A percentile compares a stretch with the other conserved stretches of the same genome.
Conservation (phyloP, 805 yeast genomes). For the Kodamaea kaohsiungensis region DNA sequence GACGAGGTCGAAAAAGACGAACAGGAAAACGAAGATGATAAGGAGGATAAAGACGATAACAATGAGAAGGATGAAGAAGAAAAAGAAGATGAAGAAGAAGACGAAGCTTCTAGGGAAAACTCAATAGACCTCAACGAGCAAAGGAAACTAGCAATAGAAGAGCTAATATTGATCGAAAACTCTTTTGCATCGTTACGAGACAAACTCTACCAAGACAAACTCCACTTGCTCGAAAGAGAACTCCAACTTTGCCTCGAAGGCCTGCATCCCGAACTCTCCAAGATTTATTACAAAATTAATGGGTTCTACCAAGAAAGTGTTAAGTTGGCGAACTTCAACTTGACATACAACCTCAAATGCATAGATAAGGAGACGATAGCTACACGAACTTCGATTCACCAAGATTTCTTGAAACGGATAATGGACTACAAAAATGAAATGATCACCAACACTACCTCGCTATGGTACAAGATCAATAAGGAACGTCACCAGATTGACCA, state of each 20-base stretch:
- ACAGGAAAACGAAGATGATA: slow-evolving; percentile 10
- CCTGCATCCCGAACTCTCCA: slow-evolving; percentile 85
- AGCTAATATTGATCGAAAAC: slow-evolving; percentile 76
- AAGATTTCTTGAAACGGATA: slow-evolving; percentile 68
- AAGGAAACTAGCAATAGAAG: slow-evolving; percentile 65
- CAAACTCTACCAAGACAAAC: slow-evolving; percentile 78
- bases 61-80: slow-evolving; percentile 12
- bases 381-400: slow-evolving; percentile 76
- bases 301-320: slow-evolving; percentile 73
- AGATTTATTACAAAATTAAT: slow-evolving; percentile 69
- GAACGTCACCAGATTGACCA: slow-evolving; percentile 84
- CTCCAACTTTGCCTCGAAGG: slow-evolving; percentile 84
- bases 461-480: slow-evolving; percentile 89
- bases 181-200: slow-evolving; percentile 88
- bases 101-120: slow-evolving; percentile 9
- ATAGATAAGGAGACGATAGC: slow-evolving; percentile 82
- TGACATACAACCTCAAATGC: slow-evolving; percentile 66
- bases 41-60: slow-evolving; percentile 12
- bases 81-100: slow-evolving; percentile 11
- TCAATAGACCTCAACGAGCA: slow-evolving; percentile 35
- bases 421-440: slow-evolving; percentile 67
- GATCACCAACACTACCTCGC: slow-evolving; percentile 71
- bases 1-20: slow-evolving; percentile 12
- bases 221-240: slow-evolving; percentile 76
- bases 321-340: slow-evolving; percentile 40